Evolutionary conservation across 192 early-diverging fungal species (phyloP), one percentile per base, ranked within the genome.

Genomic region (Chytriomyces confervae): DNA sequence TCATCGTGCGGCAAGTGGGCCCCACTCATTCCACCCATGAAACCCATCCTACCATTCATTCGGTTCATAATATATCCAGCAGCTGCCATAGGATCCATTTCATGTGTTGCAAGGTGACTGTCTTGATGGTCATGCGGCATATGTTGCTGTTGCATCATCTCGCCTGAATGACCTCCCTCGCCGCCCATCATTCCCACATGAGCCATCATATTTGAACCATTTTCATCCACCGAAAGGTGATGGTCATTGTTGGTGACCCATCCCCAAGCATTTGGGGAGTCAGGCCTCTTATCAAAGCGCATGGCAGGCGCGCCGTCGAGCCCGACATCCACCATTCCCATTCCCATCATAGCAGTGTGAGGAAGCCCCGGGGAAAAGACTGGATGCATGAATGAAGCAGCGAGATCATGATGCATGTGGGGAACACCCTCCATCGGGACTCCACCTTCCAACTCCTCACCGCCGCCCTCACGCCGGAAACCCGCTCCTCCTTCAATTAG

Each of bases 1-100:
- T 63, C 61, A 10, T 63, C 61, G 18, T 74, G n/a, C 11, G 50
- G 53, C 53, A 57, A 13, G 20, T 20, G 27, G 8, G 72, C 72
- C n/a, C 69, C 69, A 44, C 69, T 71, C 69, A 71, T 71, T 20
- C 69, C 69, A 13, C 69, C 69, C 50, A 74, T 63, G 43, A 57
- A 57, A n/a, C 53, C 53, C 53, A 36, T 57, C 16, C 16, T 20
- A 20, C 20, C 16, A 13, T 57, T 20, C 53, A 57, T 57, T 4
- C 36, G 36, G 5, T 57, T 20, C 53, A 57, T 57, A 13, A 57
- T 57, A 57, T 57, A 57, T 57, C 16, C 20, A 2, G 53, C 53
- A 20, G 53, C 20, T 57, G 53, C 53, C 53, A 57, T 57, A 20
- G 53, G 53, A 20, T 57, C 53, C 53, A 57, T 20, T 57, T 57